Percentiles rank a stretch among this genome's conserved stretches.
These are phyloP conservation scores for Cystobasidium pallidum DNA, from an alignment of 1,284 basidiomycete species.

Conservation along the genomic window DNA sequence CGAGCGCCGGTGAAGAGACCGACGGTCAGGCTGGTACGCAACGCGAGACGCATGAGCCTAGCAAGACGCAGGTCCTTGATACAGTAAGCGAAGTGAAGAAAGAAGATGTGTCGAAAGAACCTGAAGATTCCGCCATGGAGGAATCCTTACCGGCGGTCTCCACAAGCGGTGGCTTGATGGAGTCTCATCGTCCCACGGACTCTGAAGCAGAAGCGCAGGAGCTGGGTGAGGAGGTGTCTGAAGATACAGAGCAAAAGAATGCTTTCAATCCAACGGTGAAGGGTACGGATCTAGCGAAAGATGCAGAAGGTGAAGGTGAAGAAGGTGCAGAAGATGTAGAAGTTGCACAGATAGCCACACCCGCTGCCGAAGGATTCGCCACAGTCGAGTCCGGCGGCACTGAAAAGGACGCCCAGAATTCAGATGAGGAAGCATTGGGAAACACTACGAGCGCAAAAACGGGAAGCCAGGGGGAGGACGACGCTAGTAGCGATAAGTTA, in stretches of 20 bases:
- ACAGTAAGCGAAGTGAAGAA: background rate
- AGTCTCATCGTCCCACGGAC: background rate
- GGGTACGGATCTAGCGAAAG: background rate
- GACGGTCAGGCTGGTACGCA: too few relatives aligned
- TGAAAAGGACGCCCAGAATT: background rate
- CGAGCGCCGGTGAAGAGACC: too few relatives aligned
- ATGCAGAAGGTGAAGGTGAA: too few relatives aligned
- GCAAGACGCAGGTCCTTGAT: too few relatives aligned
- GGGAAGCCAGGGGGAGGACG: conserved; percentile 2
- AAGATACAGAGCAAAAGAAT: background rate
- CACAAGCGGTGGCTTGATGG: background rate
- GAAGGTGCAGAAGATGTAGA: too few relatives aligned
- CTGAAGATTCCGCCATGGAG: background rate
- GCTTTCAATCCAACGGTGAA: background rate
- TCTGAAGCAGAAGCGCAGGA: background rate
- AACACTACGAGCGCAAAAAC: background rate
- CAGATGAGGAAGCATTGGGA: background rate
- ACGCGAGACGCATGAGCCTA: too few relatives aligned
- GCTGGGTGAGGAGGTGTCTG: background rate
- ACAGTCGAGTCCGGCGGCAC: background rate
- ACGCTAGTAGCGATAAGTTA: background rate
- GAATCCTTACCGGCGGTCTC: background rate
- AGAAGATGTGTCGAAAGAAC: background rate
- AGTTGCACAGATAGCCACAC: background rate
- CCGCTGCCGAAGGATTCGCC: conserved; percentile 1